Conservation (phyloP, 345 rosid species). For the Hirschfeldia incana region DNA sequence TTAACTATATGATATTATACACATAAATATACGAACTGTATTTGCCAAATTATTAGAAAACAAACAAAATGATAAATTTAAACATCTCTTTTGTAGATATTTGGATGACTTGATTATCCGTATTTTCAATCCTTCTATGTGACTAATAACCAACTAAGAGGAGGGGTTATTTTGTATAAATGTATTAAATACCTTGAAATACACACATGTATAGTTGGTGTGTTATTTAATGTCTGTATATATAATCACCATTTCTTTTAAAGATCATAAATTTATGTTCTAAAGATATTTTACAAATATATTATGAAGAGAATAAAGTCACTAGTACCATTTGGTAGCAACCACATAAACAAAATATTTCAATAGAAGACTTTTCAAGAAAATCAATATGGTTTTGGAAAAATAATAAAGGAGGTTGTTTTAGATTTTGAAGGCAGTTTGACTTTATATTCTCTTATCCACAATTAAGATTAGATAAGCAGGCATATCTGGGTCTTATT, state of each 20-base stretch:
- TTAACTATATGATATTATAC: background rate
- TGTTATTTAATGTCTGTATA: background rate
- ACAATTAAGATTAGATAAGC: constrained; percentile 18
- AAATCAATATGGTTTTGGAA: background rate
- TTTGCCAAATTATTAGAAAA: background rate
- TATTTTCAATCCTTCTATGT: background rate
- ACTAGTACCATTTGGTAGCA: constrained; percentile 4
- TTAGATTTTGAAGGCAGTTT: constrained; percentile 14
- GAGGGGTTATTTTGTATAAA: background rate
- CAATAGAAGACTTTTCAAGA: background rate
- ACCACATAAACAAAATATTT: constrained; percentile 4
- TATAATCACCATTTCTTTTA: background rate
- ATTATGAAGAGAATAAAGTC: constrained; percentile 21
- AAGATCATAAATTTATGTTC: constrained; percentile 4
- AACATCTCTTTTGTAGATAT: background rate
- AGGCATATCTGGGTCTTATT: constrained; percentile 19
- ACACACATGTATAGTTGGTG: background rate
- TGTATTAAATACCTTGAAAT: background rate
- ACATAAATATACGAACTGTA: background rate
- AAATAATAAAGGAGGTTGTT: constrained; percentile 22
- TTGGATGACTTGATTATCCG: background rate
- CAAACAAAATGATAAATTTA: background rate
- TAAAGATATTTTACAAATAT: background rate
- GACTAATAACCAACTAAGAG: background rate
- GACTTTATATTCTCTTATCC: constrained; percentile 23